Base-by-base conservation (phyloP, 1,284 basidiomycete species). In the Abortiporus biennis region DNA sequence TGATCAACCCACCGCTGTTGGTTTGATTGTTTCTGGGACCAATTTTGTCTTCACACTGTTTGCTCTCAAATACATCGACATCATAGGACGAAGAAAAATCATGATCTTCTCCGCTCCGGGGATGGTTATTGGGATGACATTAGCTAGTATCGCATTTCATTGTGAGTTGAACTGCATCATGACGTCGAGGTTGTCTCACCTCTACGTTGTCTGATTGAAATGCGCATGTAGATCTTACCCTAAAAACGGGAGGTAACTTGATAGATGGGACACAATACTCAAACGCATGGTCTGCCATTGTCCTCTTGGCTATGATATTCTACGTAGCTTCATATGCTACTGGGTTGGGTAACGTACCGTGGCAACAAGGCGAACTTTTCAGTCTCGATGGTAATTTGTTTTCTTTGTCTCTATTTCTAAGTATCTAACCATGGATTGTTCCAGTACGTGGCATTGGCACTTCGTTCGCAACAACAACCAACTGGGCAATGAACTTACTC, bases 281-380 rank as follows among this genome's bases (percentile, higher is more conserved):
- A 2, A 69, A 65, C 12, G 60, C 69, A 4, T 86, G 79, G 74
- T 80, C 85, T 2, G 71, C 75, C 0, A 65, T 85, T 43, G 82
- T 92, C n/a, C 64, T 92, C 15, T 53, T 82, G 15, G 78, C 81
- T 19, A 91, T 92, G 85, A 79, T 91, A 48, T 57, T 86, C 49
- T 92, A 84, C 62, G 86, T 91, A 21, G 85, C 84, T 1, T 85
- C 82, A 4, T 92, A 91, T 56, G 89, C 86, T 0, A 85, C 77
- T 0, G 85, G 85, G 1, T 62, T 86, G 6, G 78, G 78, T 6
- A 91, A 90, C 55, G 83, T 91, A 1, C 87, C 89, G 0, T 92
- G 88, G 88, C 86, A 90, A 55, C 88, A 92, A 58, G 86, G 86
- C 47, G 88, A 92, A 58, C 72, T 92, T 20, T 91, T 91, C 63